Base-by-base conservation (phyloP, 129 eudicot genomes). In the Flaveria ramosissima region DNA sequence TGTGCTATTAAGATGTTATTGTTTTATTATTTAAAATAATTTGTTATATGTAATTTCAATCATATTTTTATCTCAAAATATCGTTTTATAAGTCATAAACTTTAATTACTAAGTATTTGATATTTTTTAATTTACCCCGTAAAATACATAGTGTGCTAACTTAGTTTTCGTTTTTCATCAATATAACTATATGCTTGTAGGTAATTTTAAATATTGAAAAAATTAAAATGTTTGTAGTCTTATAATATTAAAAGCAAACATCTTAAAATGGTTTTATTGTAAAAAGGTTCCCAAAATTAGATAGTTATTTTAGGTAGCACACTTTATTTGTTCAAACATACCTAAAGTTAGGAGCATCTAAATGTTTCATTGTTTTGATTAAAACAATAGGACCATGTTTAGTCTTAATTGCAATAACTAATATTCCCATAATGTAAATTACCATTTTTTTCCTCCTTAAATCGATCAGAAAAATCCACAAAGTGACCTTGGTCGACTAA, bases 311-410 rank as follows among this genome's bases (percentile, higher is more conserved):
- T 80, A 23, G 79, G 60, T 51, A 55, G 24, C 26, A 65, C 48
- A 48, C 68, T 42, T 51, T 65, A 73, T 52, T 65, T 80, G 79
- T 24, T 41, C 26, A 66, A 56, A 80, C 51, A 74, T 67, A 45
- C 26, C 63, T 46, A 41, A 53, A 57, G 48, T 73, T 65, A 62
- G 68, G 68, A 42, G 21, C 68, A 27, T 27, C 42, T 62, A 27
- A 13, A 62, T 62, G 68, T 62, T 36, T 36, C 41, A 36, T 36
- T 36, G 7, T 36, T 62, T 27, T 62, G 41, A 21, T 62, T 27
- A 62, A 70, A 48, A 78, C 66, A 71, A 61, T 61, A 71, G 41
- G 3, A 42, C 60, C 83, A 63, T 63, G 77, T 51, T 65, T 51
- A 64, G 78, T 72, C 45, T 72, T 79, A 32, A 65, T 15, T 65